Evolutionary conservation across 371 early-diverging fungal species (phyloP).

Genomic region (Vairimorpha ceranae): DNA sequence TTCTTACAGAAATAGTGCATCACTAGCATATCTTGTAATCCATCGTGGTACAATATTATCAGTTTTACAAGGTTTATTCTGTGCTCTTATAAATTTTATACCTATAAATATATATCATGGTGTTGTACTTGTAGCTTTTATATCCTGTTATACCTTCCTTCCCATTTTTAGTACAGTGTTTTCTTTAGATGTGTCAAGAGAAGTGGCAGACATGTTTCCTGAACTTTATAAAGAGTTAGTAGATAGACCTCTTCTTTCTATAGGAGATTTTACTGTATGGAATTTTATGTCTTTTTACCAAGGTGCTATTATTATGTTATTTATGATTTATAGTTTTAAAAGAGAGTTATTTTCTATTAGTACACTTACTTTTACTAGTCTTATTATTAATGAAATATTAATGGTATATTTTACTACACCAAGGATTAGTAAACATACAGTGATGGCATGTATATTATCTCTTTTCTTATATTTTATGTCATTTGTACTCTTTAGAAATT

Average conservation of each 20-base stretch:
- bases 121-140: slow-evolving; percentile 71
- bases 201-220: slow-evolving; percentile 81
- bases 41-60: slow-evolving; percentile 93
- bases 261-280: slow-evolving; percentile 85
- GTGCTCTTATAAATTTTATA: slow-evolving; percentile 87
- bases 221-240: slow-evolving; percentile 90
- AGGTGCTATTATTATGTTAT: slow-evolving; percentile 80
- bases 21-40: slow-evolving; percentile 90
- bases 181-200: slow-evolving; percentile 79
- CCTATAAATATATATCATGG: slow-evolving; percentile 91
- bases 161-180: slow-evolving; percentile 88
- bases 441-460: slow-evolving; percentile 47
- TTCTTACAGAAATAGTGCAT: slow-evolving; percentile 84
- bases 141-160: slow-evolving; percentile 87
- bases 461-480: slow-evolving; percentile 47
- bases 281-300: slow-evolving; percentile 87
- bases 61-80: slow-evolving; percentile 94
- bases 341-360: slow-evolving; percentile 86
- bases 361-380: slow-evolving; percentile 84
- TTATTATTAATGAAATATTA: slow-evolving; percentile 90
- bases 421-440: slow-evolving; percentile 42
- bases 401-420: slow-evolving; percentile 81
- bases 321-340: slow-evolving; percentile 82
- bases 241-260: slow-evolving; percentile 78
- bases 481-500: slow-evolving; percentile 42